Evolutionary conservation across 2,329 filamentous ascomycete genomes (phyloP), one percentile per base, ranked within the genome.

Genomic region (Ilyonectria destructans): DNA sequence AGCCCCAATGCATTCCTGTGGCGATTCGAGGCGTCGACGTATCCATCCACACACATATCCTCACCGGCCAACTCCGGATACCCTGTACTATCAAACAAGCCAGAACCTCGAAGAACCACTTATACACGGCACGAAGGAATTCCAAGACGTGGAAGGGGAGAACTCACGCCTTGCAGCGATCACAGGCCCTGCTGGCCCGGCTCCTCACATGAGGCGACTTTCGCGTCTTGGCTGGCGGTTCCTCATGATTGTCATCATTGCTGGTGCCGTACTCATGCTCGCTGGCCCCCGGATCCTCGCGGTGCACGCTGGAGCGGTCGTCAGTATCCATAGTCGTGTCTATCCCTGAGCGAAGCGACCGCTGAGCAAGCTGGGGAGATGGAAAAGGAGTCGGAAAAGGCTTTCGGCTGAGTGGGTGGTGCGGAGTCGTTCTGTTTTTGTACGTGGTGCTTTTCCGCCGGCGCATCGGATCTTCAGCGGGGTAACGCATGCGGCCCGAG

Each of bases 101-200:
- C 31, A 35, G 12, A 13, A 8, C 31, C n/a, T 19, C n/a, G 5
- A 15, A 37, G 31, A 7, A 54, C 13, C 5, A 3, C 9, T 8
- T 21, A 31, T 35, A 35, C 29, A n/a, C 4, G 13, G 13, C n/a
- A 13, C 10, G 19, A 35, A 13, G 4, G 19, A 35, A 35, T 19
- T 52, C 19, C 19, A 9, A 15, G 21, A n/a, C 17, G 15, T 19
- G 35, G 17, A 46, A 37, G 21, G 19, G 46, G 31, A 3, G 26
- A 63, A 66, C 54, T 69, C 19, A 76, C 74, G 69, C 59, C 62
- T 75, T 76, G 64, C 75, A 76, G 7, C 74, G 72, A 63, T 77
- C 75, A 33, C 74, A 77, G 6, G 74, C 75, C 33, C 71, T 64
- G 43, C 69, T 73, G 23, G 69, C 71, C 70, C 63, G 49, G 19